phyloP scores from a whole-genome alignment of 257 asterid genomes.

The Solanum commersonii region DNA sequence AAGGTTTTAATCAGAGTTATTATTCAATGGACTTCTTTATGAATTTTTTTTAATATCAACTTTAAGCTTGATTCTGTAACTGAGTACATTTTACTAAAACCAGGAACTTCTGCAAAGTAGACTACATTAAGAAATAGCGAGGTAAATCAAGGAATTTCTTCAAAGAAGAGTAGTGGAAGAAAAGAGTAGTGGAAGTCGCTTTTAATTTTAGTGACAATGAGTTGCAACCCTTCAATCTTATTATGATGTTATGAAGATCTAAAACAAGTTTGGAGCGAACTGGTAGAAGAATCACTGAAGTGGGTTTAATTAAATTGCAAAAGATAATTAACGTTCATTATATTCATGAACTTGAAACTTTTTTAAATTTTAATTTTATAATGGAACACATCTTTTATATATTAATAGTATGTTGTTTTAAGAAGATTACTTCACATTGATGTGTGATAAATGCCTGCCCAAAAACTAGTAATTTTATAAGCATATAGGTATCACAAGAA shows the following conservation, averaged over 20 bases:
- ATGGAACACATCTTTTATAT: not conserved
- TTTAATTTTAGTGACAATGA: not conserved
- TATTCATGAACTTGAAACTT: not conserved
- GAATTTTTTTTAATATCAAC: not conserved
- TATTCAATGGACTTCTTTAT: not conserved
- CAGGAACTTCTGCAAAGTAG: not conserved
- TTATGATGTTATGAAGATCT: not conserved
- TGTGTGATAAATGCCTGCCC: not conserved
- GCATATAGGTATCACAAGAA: not conserved
- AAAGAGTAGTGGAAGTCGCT: not conserved
- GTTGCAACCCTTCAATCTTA: not conserved
- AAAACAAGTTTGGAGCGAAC: not conserved
- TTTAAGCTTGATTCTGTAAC: not conserved
- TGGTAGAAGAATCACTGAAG: not conserved
- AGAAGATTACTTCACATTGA: not conserved
- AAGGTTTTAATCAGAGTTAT: not conserved
- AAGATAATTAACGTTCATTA: not conserved
- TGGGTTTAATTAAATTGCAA: not conserved
- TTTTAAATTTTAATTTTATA: not conserved
- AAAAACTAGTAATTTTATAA: not conserved
- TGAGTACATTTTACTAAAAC: not conserved
- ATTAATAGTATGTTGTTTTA: not conserved
- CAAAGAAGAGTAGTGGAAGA: not conserved
- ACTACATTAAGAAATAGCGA: not conserved
- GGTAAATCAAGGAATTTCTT: not conserved